Evolutionary conservation across 441 rosid genomes (phyloP).

Genomic region (Caryocar brasiliense): DNA sequence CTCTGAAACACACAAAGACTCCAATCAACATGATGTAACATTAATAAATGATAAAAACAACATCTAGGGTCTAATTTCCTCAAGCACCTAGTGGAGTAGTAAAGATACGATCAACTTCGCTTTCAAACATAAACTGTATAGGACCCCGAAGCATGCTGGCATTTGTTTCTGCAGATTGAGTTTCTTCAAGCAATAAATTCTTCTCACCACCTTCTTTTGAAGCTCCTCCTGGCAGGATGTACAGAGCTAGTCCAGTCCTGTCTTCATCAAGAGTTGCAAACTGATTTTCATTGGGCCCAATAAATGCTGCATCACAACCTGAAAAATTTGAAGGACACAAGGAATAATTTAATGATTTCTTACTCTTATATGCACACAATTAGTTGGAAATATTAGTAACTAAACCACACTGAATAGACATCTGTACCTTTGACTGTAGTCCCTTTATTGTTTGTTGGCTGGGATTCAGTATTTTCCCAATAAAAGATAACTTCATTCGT

Average conservation of each 20-base stretch:
- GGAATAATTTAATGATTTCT: too few relatives aligned
- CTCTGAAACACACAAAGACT: slow-evolving; percentile 45
- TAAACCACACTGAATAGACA: slow-evolving; percentile 9
- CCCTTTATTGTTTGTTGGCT: slow-evolving; percentile 64
- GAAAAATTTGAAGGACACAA: slow-evolving; percentile 11
- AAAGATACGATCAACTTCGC: slow-evolving; percentile 87
- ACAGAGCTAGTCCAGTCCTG: slow-evolving; percentile 75
- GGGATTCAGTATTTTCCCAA: slow-evolving; percentile 77
- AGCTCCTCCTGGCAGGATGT: slow-evolving; percentile 63
- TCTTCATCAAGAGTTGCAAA: slow-evolving; percentile 93
- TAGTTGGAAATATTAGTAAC: neutral
- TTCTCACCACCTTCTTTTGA: slow-evolving; percentile 57
- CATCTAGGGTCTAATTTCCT: slow-evolving; percentile 14
- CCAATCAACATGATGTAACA: slow-evolving; percentile 24
- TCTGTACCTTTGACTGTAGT: slow-evolving; percentile 68
- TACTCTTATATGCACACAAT: slow-evolving; percentile 8
- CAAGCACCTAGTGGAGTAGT: slow-evolving; percentile 88
- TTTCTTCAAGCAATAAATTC: slow-evolving; percentile 52
- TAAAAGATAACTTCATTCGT: slow-evolving; percentile 81
- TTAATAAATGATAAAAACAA: slow-evolving; percentile 5
- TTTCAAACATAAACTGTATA: slow-evolving; percentile 77
- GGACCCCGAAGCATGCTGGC: slow-evolving; percentile 71
- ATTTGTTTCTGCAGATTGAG: slow-evolving; percentile 47
- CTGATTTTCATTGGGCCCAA: slow-evolving; percentile 76
- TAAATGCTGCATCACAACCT: slow-evolving; percentile 96